Evolutionary conservation across 768 basidiomycete genomes (phyloP).

Genomic region (Clathrus columnatus): DNA sequence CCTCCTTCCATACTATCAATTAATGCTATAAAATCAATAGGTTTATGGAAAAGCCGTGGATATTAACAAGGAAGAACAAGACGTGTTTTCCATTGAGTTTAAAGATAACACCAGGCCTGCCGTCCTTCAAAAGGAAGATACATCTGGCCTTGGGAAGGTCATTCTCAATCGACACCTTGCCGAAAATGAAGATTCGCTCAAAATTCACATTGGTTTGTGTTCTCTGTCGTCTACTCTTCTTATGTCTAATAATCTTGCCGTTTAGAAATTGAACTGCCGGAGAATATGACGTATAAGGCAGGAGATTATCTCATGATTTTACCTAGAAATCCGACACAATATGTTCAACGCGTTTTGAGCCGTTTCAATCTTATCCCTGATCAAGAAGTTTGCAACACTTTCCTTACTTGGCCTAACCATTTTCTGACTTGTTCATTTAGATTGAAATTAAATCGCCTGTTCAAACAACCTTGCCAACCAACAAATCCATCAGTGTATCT

Average conservation of each 20-base stretch:
- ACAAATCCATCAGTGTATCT: slow-evolving; percentile 28
- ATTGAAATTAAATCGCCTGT: slow-evolving; percentile 29
- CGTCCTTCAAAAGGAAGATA: slow-evolving; percentile 30
- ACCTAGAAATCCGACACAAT: slow-evolving; percentile 31
- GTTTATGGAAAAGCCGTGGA: slow-evolving; percentile 3
- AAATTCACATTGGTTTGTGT: slow-evolving; percentile 33
- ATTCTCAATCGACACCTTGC: slow-evolving; percentile 33
- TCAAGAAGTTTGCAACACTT: slow-evolving; percentile 25
- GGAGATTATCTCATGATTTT: slow-evolving; percentile 45
- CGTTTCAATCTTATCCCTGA: slow-evolving; percentile 31
- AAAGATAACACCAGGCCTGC: slow-evolving; percentile 24
- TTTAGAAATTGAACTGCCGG: slow-evolving; percentile 33
- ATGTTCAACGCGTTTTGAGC: slow-evolving; percentile 30
- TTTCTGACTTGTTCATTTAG: slow-evolving; percentile 15
- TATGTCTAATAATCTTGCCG: neutral
- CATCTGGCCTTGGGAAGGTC: slow-evolving; percentile 29
- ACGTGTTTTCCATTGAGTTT: slow-evolving; percentile 4
- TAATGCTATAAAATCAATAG: neutral
- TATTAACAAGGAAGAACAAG: slow-evolving; percentile 1
- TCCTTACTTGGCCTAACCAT: neutral
- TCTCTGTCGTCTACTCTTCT: no score
- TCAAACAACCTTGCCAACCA: slow-evolving; percentile 33
- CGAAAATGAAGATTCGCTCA: slow-evolving; percentile 28
- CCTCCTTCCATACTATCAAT: neutral
- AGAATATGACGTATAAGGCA: slow-evolving; percentile 28